Conservation (phyloP, 208 protist species). For the Leishmania tropica region DNA sequence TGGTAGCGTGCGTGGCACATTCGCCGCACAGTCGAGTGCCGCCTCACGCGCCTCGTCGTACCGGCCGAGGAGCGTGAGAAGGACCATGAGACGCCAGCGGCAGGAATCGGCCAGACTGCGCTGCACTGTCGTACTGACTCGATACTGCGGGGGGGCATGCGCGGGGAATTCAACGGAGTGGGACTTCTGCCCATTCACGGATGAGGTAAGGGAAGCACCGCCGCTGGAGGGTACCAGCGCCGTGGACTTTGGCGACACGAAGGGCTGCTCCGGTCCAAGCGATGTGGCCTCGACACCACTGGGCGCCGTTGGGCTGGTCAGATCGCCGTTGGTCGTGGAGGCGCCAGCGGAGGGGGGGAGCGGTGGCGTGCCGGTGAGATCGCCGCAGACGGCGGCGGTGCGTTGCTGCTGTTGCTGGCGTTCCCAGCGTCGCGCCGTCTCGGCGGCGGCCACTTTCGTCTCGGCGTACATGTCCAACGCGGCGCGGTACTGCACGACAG, state of each 20-base stretch:
- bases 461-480: conserved; percentile 59
- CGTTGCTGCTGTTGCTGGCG: neutral
- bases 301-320: neutral
- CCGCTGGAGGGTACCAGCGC: neutral
- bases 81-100: conserved; percentile 49
- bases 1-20: conserved; percentile 27
- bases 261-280: neutral
- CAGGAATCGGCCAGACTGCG: conserved; percentile 53
- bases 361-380: neutral
- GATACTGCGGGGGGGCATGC: conserved; percentile 19
- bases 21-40: conserved; percentile 16
- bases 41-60: conserved; percentile 58
- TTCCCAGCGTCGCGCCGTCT: conserved; percentile 17
- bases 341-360: neutral
- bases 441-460: conserved; percentile 7
- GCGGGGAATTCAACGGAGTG: neutral
- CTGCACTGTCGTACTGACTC: conserved; percentile 31
- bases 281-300: neutral
- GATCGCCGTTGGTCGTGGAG: neutral
- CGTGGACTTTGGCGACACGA: neutral
- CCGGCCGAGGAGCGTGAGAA: conserved; percentile 45
- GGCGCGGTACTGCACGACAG: conserved; percentile 53
- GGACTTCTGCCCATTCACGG: neutral
- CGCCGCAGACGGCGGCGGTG: neutral
- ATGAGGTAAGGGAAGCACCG: neutral